phyloP scores from a whole-genome alignment of 176 grass and related monocot genomes.

The Tillandsia leiboldiana region DNA sequence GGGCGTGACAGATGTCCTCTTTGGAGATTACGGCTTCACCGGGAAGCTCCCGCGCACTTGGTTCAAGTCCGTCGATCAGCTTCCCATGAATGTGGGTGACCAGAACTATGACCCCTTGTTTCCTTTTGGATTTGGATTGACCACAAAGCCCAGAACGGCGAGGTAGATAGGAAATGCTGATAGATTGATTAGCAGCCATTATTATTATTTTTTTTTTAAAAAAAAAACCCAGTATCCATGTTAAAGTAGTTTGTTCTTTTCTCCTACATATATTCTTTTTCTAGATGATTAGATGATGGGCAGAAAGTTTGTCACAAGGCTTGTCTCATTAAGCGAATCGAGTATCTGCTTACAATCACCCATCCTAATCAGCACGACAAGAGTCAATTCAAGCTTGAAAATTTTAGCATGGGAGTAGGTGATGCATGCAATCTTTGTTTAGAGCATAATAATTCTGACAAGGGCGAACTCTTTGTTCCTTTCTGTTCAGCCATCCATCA shows the following conservation, averaged over 20 bases:
- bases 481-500: no score
- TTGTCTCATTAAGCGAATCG: no score
- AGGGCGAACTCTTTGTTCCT: no score
- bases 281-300: no score
- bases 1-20: constrained; percentile 79
- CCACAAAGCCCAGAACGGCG: constrained; percentile 34
- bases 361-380: no score
- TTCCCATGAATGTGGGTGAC: constrained; percentile 90
- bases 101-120: constrained; percentile 69
- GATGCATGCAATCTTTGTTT: no score
- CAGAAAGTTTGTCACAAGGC: no score
- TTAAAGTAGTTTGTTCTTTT: neutral
- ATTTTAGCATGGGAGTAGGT: no score
- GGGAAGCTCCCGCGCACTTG: constrained; percentile 85
- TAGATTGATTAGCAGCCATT: neutral
- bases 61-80: constrained; percentile 94
- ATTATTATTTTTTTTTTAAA: no score
- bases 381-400: no score
- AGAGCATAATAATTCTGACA: no score
- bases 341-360: no score
- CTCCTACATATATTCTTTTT: neutral
- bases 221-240: neutral
- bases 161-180: neutral
- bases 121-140: constrained; percentile 65
- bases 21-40: constrained; percentile 78